These are phyloP conservation scores for Torulaspora microellipsoides DNA, from an alignment of 805 yeast genomes.

Conservation along the genomic window DNA sequence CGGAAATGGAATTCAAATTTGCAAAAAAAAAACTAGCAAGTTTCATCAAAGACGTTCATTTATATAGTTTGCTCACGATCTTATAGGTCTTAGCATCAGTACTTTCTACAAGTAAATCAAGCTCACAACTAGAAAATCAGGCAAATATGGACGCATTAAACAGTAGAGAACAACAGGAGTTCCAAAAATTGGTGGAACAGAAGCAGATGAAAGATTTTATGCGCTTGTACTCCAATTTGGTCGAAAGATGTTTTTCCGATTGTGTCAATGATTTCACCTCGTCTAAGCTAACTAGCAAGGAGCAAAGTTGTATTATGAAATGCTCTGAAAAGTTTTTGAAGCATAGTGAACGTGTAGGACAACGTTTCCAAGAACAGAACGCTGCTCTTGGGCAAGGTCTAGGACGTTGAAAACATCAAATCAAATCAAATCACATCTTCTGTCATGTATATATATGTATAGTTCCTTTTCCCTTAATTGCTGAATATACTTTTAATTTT, in stretches of 20 bases:
- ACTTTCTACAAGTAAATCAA: no score
- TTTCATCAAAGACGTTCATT: no score
- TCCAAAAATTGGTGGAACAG: slow-evolving; percentile 91
- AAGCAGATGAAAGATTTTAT: slow-evolving; percentile 99
- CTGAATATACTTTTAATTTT: no score
- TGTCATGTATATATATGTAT: slow-evolving; percentile 12
- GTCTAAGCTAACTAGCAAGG: slow-evolving; percentile 76
- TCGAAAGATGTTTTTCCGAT: slow-evolving; percentile 94
- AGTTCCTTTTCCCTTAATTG: background rate
- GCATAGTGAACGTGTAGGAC: slow-evolving; percentile 97
- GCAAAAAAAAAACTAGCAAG: background rate
- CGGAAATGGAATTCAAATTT: background rate
- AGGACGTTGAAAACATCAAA: slow-evolving; percentile 30
- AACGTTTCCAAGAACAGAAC: slow-evolving; percentile 97
- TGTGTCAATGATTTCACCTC: slow-evolving; percentile 99
- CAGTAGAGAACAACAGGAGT: slow-evolving; percentile 93
- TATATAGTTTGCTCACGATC: no score
- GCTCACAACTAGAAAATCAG: background rate
- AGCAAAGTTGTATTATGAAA: slow-evolving; percentile 77
- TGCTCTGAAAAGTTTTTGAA: slow-evolving; percentile 97
- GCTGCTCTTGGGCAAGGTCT: slow-evolving; percentile 71
- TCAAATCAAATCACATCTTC: background rate
- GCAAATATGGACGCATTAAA: slow-evolving; percentile 85
- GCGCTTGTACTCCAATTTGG: slow-evolving; percentile 91
- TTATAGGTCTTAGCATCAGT: no score